Base-by-base conservation (phyloP, 331 rosid species). In the Acacia concinna region DNA sequence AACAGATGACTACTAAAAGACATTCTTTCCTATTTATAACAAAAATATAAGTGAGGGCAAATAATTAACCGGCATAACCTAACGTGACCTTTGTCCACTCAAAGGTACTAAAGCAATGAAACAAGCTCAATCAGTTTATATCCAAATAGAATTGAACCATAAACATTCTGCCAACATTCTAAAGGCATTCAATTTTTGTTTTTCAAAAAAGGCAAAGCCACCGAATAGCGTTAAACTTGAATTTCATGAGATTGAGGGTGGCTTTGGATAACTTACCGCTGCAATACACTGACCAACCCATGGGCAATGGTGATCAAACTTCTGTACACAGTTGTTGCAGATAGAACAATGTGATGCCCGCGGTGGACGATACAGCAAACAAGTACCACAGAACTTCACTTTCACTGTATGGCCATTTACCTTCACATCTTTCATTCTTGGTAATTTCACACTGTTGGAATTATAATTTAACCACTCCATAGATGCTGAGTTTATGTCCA, bases 261-360 rank as follows among this genome's bases (percentile, higher is more conserved):
- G 71, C 32, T 65, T 38, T 44, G 0, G 67, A 40, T 15, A 78
- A 85, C 90, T 87, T 86, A 89, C 97, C 46, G 77, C 60, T 90
- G 88, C 97, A 86, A 92, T 88, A 72, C 97, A 92, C 73, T 92
- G 94, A 68, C 97, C 97, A 79, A 92, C 94, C 97, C 97, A 90
- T 62, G 97, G 97, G 81, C 95, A 92, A 60, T 92, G 97, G 75
- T 92, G 97, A 84, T 92, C 97, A 72, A 92, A 90, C 81, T 92
- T 92, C 49, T 87, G 91, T 54, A 92, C 97, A 80, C 97, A 92
- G 68, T 92, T 92, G 75, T 92, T 90, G 86, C 97, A 92, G 63
- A 92, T 88, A 4, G 97, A 90, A 68, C 97, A 92, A 86, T 92
- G 97, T 32, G 97, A 92, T 63, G 94, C 97, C 0, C 97, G 91